Percentiles rank a stretch among this genome's conserved stretches.
phyloP scores from a whole-genome alignment of 169 alveolate species.

The Theileria annulata region DNA sequence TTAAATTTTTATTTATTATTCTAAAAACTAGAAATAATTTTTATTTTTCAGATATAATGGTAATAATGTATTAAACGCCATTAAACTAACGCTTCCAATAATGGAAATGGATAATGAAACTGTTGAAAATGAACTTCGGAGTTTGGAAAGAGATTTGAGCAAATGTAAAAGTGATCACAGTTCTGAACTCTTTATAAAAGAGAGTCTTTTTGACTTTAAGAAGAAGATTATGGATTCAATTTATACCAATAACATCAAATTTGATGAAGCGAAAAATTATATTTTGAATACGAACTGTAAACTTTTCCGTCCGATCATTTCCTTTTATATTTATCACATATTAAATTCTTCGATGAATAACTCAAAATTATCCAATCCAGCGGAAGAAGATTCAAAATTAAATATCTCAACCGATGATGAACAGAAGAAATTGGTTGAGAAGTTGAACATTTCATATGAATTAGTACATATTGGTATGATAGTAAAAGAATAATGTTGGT shows the following conservation, averaged over 20 bases:
- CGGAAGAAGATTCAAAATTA: not conserved
- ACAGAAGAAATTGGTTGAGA: constrained; percentile 35
- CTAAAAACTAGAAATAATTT: too few species aligned
- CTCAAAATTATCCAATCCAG: not conserved
- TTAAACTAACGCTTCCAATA: not conserved
- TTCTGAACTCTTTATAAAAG: not conserved
- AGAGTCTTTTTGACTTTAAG: constrained; percentile 10
- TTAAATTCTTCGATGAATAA: not conserved
- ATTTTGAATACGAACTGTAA: constrained; percentile 35
- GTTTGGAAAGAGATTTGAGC: not conserved
- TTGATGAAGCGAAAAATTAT: constrained; percentile 47
- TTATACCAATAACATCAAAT: constrained; percentile 46
- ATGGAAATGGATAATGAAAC: not conserved
- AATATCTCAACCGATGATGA: constrained; percentile 12
- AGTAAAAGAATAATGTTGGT: too few species aligned
- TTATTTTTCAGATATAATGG: not conserved
- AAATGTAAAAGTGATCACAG: not conserved
- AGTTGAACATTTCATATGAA: constrained; percentile 65
- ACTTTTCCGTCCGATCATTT: constrained; percentile 58
- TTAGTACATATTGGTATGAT: constrained; percentile 67
- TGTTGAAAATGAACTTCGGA: not conserved
- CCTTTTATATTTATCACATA: constrained; percentile 35
- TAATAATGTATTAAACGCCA: not conserved
- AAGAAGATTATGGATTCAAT: constrained; percentile 46
- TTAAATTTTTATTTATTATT: too few species aligned